These are phyloP conservation scores for Ascochyta fabae DNA, from an alignment of 2,329 filamentous ascomycete genomes.

Conservation along the genomic window DNA sequence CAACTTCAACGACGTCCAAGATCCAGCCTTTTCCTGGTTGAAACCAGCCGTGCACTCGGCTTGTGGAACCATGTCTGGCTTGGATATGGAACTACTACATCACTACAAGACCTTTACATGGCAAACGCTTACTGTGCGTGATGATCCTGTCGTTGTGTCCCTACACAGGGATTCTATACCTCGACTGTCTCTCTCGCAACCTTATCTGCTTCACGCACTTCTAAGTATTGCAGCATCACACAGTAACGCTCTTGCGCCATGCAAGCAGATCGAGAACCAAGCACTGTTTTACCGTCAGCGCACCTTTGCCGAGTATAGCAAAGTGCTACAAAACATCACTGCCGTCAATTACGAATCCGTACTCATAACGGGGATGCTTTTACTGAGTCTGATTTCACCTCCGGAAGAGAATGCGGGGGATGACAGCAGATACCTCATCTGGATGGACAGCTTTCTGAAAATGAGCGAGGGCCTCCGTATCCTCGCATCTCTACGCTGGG, in stretches of 20 bases:
- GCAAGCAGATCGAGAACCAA: slow-evolving; percentile 19
- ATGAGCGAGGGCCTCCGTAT: slow-evolving; percentile 43
- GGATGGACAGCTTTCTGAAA: slow-evolving; percentile 34
- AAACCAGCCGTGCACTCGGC: slow-evolving; percentile 28
- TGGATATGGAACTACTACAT: slow-evolving; percentile 33
- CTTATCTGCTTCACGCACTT: slow-evolving; percentile 36
- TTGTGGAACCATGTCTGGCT: slow-evolving; percentile 26
- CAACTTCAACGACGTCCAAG: slow-evolving; percentile 24
- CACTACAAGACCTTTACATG: slow-evolving; percentile 37
- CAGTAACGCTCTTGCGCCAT: slow-evolving; percentile 21
- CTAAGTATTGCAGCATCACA: slow-evolving; percentile 39
- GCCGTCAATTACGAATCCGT: slow-evolving; percentile 42
- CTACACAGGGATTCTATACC: slow-evolving; percentile 37
- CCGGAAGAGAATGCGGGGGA: slow-evolving; percentile 16
- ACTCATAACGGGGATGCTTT: slow-evolving; percentile 33
- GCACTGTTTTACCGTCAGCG: slow-evolving; percentile 37
- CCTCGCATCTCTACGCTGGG: slow-evolving; percentile 40
- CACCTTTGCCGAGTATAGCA: slow-evolving; percentile 34
- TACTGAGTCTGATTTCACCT: slow-evolving; percentile 30
- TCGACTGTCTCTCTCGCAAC: slow-evolving; percentile 24
- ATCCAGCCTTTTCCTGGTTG: slow-evolving; percentile 18
- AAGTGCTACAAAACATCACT: slow-evolving; percentile 38
- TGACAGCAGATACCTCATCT: slow-evolving; percentile 27
- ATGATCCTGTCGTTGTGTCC: slow-evolving; percentile 21
- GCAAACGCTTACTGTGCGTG: slow-evolving; percentile 29